Conservation (phyloP, 2,329 filamentous ascomycete genomes). For the Albophoma yamanashiensis region DNA sequence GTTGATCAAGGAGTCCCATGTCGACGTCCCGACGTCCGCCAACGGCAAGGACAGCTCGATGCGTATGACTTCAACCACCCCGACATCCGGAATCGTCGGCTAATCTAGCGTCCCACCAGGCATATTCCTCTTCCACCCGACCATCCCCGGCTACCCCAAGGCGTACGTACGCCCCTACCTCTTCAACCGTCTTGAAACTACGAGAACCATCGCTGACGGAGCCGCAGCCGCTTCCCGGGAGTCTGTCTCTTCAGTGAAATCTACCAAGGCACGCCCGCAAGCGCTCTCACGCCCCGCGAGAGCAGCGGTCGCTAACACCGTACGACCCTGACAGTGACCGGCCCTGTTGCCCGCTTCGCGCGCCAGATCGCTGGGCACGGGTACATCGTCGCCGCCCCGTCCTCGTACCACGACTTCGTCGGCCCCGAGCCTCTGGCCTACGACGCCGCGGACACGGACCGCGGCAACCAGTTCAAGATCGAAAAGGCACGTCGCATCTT, state of each 20-base stretch:
- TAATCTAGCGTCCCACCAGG: slow-evolving; percentile 37
- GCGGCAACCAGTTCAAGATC: slow-evolving; percentile 79
- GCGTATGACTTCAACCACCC: slow-evolving; percentile 26
- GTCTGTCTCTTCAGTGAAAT: slow-evolving; percentile 90
- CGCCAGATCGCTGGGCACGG: slow-evolving; percentile 87
- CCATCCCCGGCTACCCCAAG: slow-evolving; percentile 74
- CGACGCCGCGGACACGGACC: slow-evolving; percentile 77
- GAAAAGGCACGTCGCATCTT: slow-evolving; percentile 46
- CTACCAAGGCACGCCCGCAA: slow-evolving; percentile 62
- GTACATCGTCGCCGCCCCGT: slow-evolving; percentile 86
- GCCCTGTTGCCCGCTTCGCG: slow-evolving; percentile 79
- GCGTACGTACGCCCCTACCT: slow-evolving; percentile 54
- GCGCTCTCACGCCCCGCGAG: background rate
- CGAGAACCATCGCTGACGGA: background rate
- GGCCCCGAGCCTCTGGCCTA: slow-evolving; percentile 76
- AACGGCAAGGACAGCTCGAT: slow-evolving; percentile 44
- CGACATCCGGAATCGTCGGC: background rate
- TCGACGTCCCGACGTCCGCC: slow-evolving; percentile 38
- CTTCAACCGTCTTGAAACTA: no score
- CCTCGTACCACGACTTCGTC: slow-evolving; percentile 88
- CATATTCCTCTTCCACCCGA: slow-evolving; percentile 81
- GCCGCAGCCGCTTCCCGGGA: slow-evolving; percentile 60
- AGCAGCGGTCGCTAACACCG: slow-evolving; percentile 1
- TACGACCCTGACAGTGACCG: slow-evolving; percentile 53
- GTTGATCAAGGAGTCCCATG: slow-evolving; percentile 43